Evolutionary conservation across 148 eudicot species (phyloP).

Genomic region (Rheum nobile): DNA sequence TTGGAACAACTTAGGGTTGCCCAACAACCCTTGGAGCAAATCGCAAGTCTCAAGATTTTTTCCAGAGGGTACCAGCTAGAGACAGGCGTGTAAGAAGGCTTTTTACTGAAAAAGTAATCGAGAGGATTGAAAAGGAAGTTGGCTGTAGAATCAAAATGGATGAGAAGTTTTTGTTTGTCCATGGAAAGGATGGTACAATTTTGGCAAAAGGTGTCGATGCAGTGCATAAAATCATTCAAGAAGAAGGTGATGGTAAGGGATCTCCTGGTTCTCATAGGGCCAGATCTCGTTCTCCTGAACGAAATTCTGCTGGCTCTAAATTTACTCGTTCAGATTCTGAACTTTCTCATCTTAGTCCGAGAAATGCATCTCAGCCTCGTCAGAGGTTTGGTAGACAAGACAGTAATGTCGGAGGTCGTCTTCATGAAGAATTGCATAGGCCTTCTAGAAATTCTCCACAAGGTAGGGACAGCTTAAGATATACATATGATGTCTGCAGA

Average conservation of each 20-base stretch:
- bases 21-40: constrained; percentile 95
- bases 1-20: constrained; percentile 61
- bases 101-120: constrained; percentile 66
- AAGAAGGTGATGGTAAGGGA: constrained; percentile 52
- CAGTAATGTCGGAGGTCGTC: constrained; percentile 61
- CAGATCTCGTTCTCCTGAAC: constrained; percentile 56
- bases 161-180: constrained; percentile 89
- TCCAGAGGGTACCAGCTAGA: constrained; percentile 90
- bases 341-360: constrained; percentile 69
- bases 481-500: constrained; percentile 18
- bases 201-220: constrained; percentile 91
- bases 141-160: constrained; percentile 94
- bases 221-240: constrained; percentile 72
- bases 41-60: constrained; percentile 95
- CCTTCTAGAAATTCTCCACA: constrained; percentile 70
- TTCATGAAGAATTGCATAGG: constrained; percentile 73
- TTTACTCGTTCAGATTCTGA: constrained; percentile 67
- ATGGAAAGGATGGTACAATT: constrained; percentile 87
- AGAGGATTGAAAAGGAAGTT: constrained; percentile 66
- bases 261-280: constrained; percentile 40
- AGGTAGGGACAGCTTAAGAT: constrained; percentile 65
- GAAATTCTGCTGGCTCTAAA: constrained; percentile 46
- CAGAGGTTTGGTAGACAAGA: constrained; percentile 68
- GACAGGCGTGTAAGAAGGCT: constrained; percentile 78
- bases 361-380: constrained; percentile 43